Percentiles rank a stretch among this genome's conserved stretches.
Conservation (phyloP, 2,329 filamentous ascomycete genomes). For the Colletotrichum godetiae region DNA sequence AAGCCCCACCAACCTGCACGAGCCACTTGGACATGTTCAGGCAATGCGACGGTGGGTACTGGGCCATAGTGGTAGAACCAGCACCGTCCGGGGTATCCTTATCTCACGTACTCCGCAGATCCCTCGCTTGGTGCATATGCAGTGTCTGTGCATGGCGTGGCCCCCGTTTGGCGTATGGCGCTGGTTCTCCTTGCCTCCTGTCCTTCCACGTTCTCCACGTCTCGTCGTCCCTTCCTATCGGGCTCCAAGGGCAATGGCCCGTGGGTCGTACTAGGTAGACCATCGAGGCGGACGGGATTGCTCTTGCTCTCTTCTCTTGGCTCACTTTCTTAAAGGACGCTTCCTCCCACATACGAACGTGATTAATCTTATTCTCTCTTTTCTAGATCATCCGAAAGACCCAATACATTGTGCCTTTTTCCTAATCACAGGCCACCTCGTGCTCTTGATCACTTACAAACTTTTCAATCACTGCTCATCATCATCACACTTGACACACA, state of each 20-base stretch:
- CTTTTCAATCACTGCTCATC: background rate
- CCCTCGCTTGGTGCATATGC: background rate
- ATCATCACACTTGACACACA: constrained; percentile 2
- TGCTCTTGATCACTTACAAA: constrained; percentile 24
- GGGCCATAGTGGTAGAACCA: background rate
- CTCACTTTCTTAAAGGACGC: constrained; percentile 30
- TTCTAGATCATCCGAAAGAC: constrained; percentile 13
- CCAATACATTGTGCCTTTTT: constrained; percentile 2
- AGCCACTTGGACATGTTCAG: background rate
- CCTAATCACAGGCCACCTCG: background rate
- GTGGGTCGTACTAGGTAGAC: background rate
- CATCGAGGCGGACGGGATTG: constrained; percentile 19
- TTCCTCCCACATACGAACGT: constrained; percentile 11
- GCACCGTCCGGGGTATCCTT: constrained; percentile 28
- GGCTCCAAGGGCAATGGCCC: constrained; percentile 11
- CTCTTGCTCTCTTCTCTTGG: constrained; percentile 13
- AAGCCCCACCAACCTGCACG: background rate
- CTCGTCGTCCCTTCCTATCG: constrained; percentile 31
- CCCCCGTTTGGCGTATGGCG: constrained; percentile 21
- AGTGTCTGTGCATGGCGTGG: background rate
- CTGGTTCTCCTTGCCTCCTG: constrained; percentile 15
- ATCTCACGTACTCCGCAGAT: constrained; percentile 1
- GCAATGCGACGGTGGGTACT: constrained; percentile 13
- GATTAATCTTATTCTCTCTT: background rate
- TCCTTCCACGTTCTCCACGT: constrained; percentile 8